A percentile compares a stretch with the other conserved stretches of the same genome.
Conservation (phyloP, 306 rosid species). For the Prunus dulcis region DNA sequence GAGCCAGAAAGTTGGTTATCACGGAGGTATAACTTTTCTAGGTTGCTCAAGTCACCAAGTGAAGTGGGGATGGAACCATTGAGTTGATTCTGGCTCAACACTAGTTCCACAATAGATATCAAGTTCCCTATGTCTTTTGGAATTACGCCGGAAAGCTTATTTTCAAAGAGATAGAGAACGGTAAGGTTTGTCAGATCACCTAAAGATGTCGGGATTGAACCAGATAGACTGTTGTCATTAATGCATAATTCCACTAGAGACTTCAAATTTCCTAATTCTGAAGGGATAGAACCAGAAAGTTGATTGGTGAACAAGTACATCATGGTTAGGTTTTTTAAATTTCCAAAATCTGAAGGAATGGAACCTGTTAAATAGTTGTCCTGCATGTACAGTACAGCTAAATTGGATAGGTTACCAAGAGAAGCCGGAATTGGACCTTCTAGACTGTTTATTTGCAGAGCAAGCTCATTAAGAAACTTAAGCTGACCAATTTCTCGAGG, state of each 20-base stretch:
- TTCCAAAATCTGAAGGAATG: slow-evolving; percentile 16
- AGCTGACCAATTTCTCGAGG: no score
- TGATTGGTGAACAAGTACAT: not conserved
- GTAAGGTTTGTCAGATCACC: not conserved
- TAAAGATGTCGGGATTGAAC: slow-evolving; percentile 18
- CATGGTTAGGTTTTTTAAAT: not conserved
- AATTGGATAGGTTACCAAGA: not conserved
- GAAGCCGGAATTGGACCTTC: not conserved
- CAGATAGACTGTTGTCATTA: not conserved
- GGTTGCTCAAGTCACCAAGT: slow-evolving; percentile 1
- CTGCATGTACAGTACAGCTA: not conserved
- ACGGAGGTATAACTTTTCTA: not conserved
- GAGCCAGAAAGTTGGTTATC: not conserved
- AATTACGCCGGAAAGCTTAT: not conserved
- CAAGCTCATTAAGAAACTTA: no score
- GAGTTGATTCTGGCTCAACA: not conserved
- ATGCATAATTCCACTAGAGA: not conserved
- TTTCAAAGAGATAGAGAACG: not conserved
- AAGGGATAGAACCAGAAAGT: slow-evolving; percentile 5
- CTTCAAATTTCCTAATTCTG: slow-evolving; percentile 4
- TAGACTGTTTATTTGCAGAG: no score
- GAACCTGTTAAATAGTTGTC: not conserved
- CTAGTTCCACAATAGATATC: not conserved
- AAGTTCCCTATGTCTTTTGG: not conserved
- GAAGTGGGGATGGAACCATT: not conserved